Evolutionary conservation across 768 basidiomycete genomes (phyloP).

Genomic region (Amylocystis lapponica): DNA sequence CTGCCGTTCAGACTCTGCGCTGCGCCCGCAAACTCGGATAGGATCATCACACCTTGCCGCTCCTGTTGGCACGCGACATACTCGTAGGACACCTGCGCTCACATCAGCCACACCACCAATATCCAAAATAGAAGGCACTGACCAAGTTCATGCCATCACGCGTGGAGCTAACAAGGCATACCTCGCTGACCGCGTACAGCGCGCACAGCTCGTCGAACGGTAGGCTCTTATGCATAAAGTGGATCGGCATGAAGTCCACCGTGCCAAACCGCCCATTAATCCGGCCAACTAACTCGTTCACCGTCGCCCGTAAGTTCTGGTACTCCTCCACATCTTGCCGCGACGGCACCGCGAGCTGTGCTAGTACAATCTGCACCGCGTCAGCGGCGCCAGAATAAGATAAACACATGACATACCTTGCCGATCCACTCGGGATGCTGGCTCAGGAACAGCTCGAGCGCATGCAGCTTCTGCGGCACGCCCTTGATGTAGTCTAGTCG

Average conservation of each 20-base stretch:
- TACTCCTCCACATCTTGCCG: constrained; percentile 99
- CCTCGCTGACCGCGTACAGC: constrained; percentile 95
- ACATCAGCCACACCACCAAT: neutral
- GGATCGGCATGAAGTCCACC: constrained; percentile 99
- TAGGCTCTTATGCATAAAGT: constrained; percentile 97
- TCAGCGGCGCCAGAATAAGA: constrained; percentile 2
- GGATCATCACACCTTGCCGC: constrained; percentile 92
- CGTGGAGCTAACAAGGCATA: constrained; percentile 91
- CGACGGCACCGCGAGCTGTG: constrained; percentile 95
- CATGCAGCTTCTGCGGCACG: constrained; percentile 96
- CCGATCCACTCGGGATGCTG: constrained; percentile 99
- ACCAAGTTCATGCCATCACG: constrained; percentile 99
- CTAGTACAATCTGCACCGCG: constrained; percentile 72
- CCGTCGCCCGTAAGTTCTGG: constrained; percentile 91
- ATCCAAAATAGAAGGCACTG: constrained; percentile 29
- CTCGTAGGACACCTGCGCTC: constrained; percentile 87
- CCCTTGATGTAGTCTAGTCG: constrained; percentile 99
- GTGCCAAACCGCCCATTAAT: constrained; percentile 99
- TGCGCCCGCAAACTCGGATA: constrained; percentile 97
- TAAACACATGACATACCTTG: constrained; percentile 47
- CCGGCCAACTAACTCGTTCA: constrained; percentile 96
- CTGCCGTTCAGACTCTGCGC: constrained; percentile 94
- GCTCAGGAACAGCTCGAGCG: constrained; percentile 90
- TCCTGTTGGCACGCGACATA: constrained; percentile 94
- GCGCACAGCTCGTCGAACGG: constrained; percentile 94